Evolutionary conservation across 352 stramenopile genomes (phyloP), one percentile per base, ranked within the genome.

Genomic region (Phytophthora tentaculata): DNA sequence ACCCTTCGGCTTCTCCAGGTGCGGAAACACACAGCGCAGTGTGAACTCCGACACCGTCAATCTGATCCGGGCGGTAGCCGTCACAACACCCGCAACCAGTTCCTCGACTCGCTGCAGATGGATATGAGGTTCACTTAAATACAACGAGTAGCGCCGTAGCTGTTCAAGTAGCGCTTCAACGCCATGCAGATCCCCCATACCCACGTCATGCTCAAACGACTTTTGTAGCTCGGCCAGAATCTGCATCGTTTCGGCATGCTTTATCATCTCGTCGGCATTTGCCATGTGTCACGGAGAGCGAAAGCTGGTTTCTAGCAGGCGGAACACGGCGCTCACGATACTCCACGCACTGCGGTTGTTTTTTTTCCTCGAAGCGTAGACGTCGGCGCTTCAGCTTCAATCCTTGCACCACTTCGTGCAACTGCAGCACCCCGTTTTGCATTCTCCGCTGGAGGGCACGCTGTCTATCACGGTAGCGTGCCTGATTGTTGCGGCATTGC

Each of bases 121-220:
- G 5, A 71, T 10, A 6, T 61, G 41, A 19, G 50, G 56, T 16
- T 67, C 64, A 4, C 23, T 24, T 20, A 66, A 71, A 24, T 61
- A 67, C 48, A 64, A 26, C 24, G 56, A 43, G 41, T 59, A 70
- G 32, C 63, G 48, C 2, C 63, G 48, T 32, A 65, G 26, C 22
- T 70, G 63, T 29, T 70, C 55, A 22, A 47, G 24, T 23, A 70
- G 23, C 3, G 56, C 47, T 14, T 65, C 28, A 28, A 65, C 26
- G 1, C 63, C 63, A 13, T n/a, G 20, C 0, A 65, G 41, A 17
- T 59, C n/a, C 12, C 55, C 63, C 56, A 65, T 70, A 12, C 48
- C 50, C 12, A 61, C 63, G 14, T 48, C 39, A 22, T 43, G 56
- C 5, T 23, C 17, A 16, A 70, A 60, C 2, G 32, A 9, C 32